Conservation (phyloP, 352 stramenopile species). For the Aphanomyces cochlioides region DNA sequence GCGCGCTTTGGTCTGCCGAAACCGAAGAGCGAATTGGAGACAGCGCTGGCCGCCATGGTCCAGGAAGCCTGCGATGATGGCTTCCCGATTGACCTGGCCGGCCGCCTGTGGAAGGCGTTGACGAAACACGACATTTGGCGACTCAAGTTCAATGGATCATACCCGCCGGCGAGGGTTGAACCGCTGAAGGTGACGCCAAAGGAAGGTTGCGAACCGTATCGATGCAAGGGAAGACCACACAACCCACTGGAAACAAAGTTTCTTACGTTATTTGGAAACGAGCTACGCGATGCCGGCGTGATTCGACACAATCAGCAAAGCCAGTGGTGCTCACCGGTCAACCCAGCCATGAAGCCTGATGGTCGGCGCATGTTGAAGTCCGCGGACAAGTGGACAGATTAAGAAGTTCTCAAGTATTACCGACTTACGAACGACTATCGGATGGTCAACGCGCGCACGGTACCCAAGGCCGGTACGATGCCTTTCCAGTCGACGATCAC, state of each 20-base stretch:
- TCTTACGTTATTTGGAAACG: background rate
- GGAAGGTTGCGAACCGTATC: background rate
- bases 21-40: background rate
- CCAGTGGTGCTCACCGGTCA: background rate
- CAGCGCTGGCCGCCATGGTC: background rate
- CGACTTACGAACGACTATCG: slow-evolving; percentile 33
- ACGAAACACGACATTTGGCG: slow-evolving; percentile 10
- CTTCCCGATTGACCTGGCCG: background rate
- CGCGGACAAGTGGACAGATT: background rate
- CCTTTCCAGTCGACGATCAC: background rate
- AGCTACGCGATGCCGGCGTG: background rate
- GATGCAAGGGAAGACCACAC: background rate
- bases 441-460: background rate
- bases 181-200: background rate
- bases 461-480: slow-evolving; percentile 13
- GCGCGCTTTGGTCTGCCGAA: slow-evolving; percentile 1
- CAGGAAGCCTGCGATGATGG: background rate
- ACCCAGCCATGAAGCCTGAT: background rate
- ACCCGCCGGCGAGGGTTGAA: background rate
- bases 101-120: background rate
- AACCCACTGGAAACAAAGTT: background rate
- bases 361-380: slow-evolving; percentile 21
- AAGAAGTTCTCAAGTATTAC: slow-evolving; percentile 25
- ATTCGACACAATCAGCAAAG: background rate
- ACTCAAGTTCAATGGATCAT: background rate